Evolutionary conservation across 768 basidiomycete genomes (phyloP).

Genomic region (Candolleomyces efflorescens): DNA sequence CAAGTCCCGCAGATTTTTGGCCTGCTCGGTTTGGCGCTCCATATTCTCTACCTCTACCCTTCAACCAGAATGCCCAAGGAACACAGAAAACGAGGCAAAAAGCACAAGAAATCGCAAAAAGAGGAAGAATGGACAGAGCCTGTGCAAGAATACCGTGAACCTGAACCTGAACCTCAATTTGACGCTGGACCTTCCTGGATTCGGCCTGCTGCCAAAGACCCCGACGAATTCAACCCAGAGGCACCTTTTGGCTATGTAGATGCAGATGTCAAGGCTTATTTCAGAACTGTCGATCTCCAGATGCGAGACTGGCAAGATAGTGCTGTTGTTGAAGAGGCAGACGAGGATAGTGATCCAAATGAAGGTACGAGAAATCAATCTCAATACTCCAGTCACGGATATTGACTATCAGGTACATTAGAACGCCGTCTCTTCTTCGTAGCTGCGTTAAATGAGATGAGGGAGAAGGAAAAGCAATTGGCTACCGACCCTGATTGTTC

Average conservation of each 20-base stretch:
- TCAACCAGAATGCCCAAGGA: constrained; percentile 62
- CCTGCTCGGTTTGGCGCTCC: not conserved
- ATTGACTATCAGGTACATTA: constrained; percentile 23
- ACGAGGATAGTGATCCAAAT: constrained; percentile 50
- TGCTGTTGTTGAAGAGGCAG: constrained; percentile 33
- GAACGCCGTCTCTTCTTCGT: constrained; percentile 76
- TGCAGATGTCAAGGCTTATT: constrained; percentile 89
- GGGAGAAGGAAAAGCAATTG: constrained; percentile 82
- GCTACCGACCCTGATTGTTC: constrained; percentile 95
- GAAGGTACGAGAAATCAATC: constrained; percentile 46
- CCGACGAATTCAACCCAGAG: constrained; percentile 46
- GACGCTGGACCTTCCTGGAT: constrained; percentile 69
- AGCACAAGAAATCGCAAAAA: constrained; percentile 50
- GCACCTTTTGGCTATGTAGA: constrained; percentile 91
- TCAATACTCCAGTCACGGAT: not conserved
- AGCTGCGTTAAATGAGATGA: constrained; percentile 82
- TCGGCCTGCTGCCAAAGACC: constrained; percentile 33
- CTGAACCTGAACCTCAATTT: constrained; percentile 6
- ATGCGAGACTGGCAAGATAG: constrained; percentile 82
- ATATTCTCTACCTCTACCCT: not conserved
- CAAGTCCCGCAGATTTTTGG: not conserved
- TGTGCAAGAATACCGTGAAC: constrained; percentile 6
- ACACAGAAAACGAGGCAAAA: constrained; percentile 73
- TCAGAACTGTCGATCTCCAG: constrained; percentile 82
- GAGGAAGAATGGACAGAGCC: constrained; percentile 16